Percentiles rank a stretch among this genome's conserved stretches.
These are phyloP conservation scores for Bipolaris victoriae DNA, from an alignment of 2,329 filamentous ascomycete species.

Conservation along the genomic window DNA sequence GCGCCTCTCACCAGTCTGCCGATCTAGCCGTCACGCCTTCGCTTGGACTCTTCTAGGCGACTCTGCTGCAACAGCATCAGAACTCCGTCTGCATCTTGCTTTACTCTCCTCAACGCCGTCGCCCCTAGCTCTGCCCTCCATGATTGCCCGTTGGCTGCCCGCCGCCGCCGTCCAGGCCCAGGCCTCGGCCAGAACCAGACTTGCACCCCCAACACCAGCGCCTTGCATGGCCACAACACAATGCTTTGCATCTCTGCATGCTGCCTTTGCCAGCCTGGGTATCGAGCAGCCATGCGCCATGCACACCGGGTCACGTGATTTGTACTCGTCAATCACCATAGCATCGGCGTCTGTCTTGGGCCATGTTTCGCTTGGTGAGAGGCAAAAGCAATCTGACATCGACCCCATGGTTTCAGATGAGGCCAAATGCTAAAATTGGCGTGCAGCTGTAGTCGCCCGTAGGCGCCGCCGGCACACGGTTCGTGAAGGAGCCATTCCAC, in stretches of 20 bases:
- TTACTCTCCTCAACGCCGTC: neutral
- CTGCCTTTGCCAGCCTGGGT: neutral
- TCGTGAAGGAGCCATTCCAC: conserved; percentile 13
- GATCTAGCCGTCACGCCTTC: conserved; percentile 18
- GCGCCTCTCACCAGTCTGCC: conserved; percentile 22
- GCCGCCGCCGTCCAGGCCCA: conserved; percentile 20
- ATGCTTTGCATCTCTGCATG: neutral
- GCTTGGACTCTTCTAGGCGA: conserved; percentile 4
- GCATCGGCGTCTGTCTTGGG: no score
- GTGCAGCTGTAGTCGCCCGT: conserved; percentile 15
- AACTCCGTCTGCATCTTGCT: neutral
- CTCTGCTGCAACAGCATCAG: neutral
- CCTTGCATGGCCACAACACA: conserved; percentile 9
- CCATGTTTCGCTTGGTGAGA: neutral
- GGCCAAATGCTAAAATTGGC: conserved; percentile 2
- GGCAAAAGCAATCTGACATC: neutral
- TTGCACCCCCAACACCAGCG: neutral
- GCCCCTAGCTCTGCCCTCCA: neutral
- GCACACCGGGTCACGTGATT: neutral
- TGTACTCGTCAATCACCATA: neutral
- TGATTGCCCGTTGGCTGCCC: conserved; percentile 1
- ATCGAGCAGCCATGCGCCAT: neutral
- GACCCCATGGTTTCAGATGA: neutral
- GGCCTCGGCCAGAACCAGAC: conserved; percentile 2
- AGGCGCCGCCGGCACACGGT: conserved; percentile 11